Evolutionary conservation across 2,329 filamentous ascomycete genomes (phyloP), one percentile per base, ranked within the genome.

Genomic region (Alternaria solani): DNA sequence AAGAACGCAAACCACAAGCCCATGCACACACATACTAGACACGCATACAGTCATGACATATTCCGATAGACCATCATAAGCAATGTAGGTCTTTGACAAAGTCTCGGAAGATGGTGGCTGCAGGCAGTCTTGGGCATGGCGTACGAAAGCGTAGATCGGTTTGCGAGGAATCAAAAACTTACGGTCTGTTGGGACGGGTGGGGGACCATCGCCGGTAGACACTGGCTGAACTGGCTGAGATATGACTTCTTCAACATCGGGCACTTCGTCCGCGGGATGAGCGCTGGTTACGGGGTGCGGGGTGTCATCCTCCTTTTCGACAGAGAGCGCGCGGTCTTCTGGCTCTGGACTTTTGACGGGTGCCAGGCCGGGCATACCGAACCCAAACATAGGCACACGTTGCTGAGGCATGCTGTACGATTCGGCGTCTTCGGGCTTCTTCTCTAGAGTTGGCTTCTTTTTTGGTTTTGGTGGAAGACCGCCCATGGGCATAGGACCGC

Each of bases 321-420:
- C 68, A 55, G 73, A 66, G 26, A 80, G 66, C 75, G 84, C 65
- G 48, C 72, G 75, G 16, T 80, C 71, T 53, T 82, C 80, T 57
- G 79, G 63, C 61, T 82, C 83, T 8, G 84, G 84, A 58, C 84
- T 87, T 61, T 58, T 73, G 23, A 80, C 78, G 58, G 76, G 85
- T 63, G 87, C 85, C 86, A 96, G 88, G 9, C 92, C 92, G 14
- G 92, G 91, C 60, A 96, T 83, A 5, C 84, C 83, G 74, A 88
- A 84, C 75, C 84, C 83, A 74, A 88, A 84, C 75, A 88, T 84
- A 25, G 86, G 84, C 12, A 75, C 85, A 81, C 81, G 78, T 60
- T 80, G 79, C 48, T 74, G 72, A 16, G 73, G 74, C 20, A 64
- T 62, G 9, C 69, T 30, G 62, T 73, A 67, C 55, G 69, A 67